Evolutionary conservation across 352 stramenopile species (phyloP), one percentile per base, ranked within the genome.

Genomic region (Phytopythium montanum): DNA sequence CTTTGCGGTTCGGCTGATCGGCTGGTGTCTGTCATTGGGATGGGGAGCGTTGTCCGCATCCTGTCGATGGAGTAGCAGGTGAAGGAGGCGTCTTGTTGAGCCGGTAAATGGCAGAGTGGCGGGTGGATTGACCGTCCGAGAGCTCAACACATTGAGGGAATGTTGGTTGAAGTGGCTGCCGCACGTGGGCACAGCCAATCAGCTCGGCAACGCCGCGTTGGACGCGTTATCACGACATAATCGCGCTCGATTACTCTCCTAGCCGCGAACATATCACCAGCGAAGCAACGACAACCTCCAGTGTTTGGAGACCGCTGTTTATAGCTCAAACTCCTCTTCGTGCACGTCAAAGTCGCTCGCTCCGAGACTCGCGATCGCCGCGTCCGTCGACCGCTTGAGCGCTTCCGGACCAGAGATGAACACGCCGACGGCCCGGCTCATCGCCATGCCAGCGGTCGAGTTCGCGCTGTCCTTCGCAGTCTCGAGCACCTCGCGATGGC

Each of bases 361-460:
- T 3, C 53, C 59, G 16, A 74, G 44, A 14, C 51, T n/a, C 18
- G 54, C 42, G 16, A 70, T 56, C 2, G 41, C 49, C 6, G 12
- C 8, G 14, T 71, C 59, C 0, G 45, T 59, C 31, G 44, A 55
- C 0, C 39, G 31, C 52, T 74, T 74, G 44, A 74, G 59, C 10
- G 59, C 56, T 25, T 63, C 60, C 0, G 67, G 64, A 19, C 63
- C 67, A 2, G 63, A 74, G 28, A 74, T 59, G 54, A 74, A 74
- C 28, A 74, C 49, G 13, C 63, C 67, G 26, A 74, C 54, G 2
- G 33, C 46, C 21, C 6, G 51, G 5, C 13, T 31, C 33, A 56
- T 56, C 31, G 51, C 13, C 21, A 56, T 31, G 6, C 44, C 25
- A 16, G 39, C 39, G 1, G 5, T 25, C 39, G 33, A 42, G 13